A percentile compares a stretch with the other conserved stretches of the same genome.
Conservation (phyloP, 805 yeast genomes). For the Saccharomycopsis capsularis region DNA sequence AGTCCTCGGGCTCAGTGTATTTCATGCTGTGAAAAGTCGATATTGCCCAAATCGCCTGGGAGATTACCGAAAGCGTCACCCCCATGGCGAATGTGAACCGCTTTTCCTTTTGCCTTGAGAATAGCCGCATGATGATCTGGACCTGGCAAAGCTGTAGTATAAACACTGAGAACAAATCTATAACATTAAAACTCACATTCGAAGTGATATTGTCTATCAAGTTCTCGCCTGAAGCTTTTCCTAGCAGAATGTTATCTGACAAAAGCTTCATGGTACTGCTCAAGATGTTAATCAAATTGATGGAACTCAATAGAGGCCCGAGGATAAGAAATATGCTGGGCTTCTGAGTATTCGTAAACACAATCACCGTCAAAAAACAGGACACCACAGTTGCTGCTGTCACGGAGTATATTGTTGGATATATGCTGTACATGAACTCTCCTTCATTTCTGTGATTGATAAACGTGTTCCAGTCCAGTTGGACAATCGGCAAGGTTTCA, state of each 20-base stretch:
- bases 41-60: slow-evolving; percentile 67
- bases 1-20: slow-evolving; percentile 24
- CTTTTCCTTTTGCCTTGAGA: slow-evolving; percentile 62
- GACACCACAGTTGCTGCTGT: slow-evolving; percentile 61
- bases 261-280: slow-evolving; percentile 41
- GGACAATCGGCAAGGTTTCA: slow-evolving; percentile 36
- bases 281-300: slow-evolving; percentile 46
- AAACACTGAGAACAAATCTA: slow-evolving; percentile 53
- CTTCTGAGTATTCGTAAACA: slow-evolving; percentile 57
- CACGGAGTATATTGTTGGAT: slow-evolving; percentile 54
- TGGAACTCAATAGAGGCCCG: slow-evolving; percentile 47
- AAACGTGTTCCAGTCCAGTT: slow-evolving; percentile 43
- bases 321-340: slow-evolving; percentile 46
- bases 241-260: slow-evolving; percentile 33
- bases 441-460: slow-evolving; percentile 29
- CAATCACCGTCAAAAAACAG: slow-evolving; percentile 53
- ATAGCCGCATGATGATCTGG: slow-evolving; percentile 60
- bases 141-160: slow-evolving; percentile 62
- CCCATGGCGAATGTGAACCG: slow-evolving; percentile 57
- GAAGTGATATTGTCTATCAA: slow-evolving; percentile 39
- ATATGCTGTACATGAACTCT: slow-evolving; percentile 51
- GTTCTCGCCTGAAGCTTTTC: slow-evolving; percentile 35
- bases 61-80: slow-evolving; percentile 39
- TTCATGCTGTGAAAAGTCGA: slow-evolving; percentile 38
- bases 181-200: slow-evolving; percentile 39